Conservation (phyloP, 441 rosid genomes). For the Adansonia madagascariensis region DNA sequence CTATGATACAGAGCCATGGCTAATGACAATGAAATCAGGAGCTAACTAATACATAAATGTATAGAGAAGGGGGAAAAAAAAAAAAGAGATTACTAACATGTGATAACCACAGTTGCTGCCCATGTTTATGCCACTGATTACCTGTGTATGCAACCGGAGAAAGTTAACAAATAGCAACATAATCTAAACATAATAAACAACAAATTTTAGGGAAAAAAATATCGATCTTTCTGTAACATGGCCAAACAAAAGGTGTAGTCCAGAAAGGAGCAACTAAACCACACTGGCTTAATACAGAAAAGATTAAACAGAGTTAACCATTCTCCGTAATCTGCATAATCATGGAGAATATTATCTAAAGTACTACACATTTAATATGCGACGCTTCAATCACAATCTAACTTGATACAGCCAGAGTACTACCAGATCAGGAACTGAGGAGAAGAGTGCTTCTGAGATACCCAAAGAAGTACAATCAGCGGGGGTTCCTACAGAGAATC, state of each 20-base stretch:
- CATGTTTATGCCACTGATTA: slow-evolving; percentile 87
- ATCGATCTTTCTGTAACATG: not conserved
- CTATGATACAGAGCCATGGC: not conserved
- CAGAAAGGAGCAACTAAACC: not conserved
- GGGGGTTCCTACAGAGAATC: slow-evolving; percentile 65
- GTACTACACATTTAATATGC: not conserved
- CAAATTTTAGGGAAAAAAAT: not conserved
- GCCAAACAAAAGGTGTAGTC: not conserved
- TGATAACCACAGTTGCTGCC: slow-evolving; percentile 97
- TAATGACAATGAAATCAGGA: not conserved
- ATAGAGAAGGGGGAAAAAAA: not conserved
- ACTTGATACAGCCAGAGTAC: not conserved
- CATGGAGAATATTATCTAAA: not conserved
- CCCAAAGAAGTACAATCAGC: slow-evolving; percentile 89
- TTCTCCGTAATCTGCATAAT: not conserved
- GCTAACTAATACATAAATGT: slow-evolving; percentile 11
- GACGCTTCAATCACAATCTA: not conserved
- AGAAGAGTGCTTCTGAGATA: slow-evolving; percentile 66
- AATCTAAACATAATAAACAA: not conserved
- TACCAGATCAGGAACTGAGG: slow-evolving; percentile 79
- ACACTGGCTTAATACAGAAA: not conserved
- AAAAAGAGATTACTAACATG: slow-evolving; percentile 48
- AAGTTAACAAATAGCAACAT: slow-evolving; percentile 25
- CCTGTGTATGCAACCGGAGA: slow-evolving; percentile 49
- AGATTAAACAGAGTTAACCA: not conserved